Base-by-base conservation (phyloP, 2,329 filamentous ascomycete species). In the Emericellopsis atlantica region DNA sequence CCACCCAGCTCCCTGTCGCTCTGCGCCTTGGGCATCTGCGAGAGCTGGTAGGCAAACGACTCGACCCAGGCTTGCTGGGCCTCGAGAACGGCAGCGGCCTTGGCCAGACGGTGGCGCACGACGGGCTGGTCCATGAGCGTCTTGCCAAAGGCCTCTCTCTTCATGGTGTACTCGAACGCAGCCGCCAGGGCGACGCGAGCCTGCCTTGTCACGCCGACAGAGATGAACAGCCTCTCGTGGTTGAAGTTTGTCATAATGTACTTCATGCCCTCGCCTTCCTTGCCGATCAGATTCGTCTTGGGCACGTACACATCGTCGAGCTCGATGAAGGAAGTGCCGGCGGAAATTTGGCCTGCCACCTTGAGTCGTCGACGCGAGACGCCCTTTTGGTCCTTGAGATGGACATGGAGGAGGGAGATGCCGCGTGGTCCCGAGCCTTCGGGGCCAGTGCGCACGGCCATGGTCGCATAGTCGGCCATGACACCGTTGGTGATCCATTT, bases 211-310 rank as follows among this genome's bases (percentile, higher is more conserved):
- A 73, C 70, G 0, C 73, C 71, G 12, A 86, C 73, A 1, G 76
- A 67, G 46, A 87, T 83, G 14, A 69, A 69, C 10, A 87, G 64
- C 0, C 82, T 73, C 57, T 88, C 83, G 56, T 87, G 81, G 61
- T 87, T 87, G 70, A 87, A 87, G 60, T 87, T 84, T 41, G 75
- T 80, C 79, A 84, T 84, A 51, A 83, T 74, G 52, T 84, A 83
- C 44, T 66, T 70, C 81, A 88, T 86, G 5, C 83, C 83, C 51
- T 72, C 63, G 10, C 81, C 81, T 55, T 87, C 82, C 16, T 66
- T 49, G 4, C 82, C 83, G 43, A 88, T 75, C 7, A 87, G 59
- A 53, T 87, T 86, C 51, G 74, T 72, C 0, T 76, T 70, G 0
- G 81, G 81, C 1, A 88, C 82, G 43, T 75, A 70, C 16, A 87